Percentiles rank a stretch among this genome's conserved stretches.
Conservation (phyloP, 1,284 basidiomycete species). For the Trametes pubescens region DNA sequence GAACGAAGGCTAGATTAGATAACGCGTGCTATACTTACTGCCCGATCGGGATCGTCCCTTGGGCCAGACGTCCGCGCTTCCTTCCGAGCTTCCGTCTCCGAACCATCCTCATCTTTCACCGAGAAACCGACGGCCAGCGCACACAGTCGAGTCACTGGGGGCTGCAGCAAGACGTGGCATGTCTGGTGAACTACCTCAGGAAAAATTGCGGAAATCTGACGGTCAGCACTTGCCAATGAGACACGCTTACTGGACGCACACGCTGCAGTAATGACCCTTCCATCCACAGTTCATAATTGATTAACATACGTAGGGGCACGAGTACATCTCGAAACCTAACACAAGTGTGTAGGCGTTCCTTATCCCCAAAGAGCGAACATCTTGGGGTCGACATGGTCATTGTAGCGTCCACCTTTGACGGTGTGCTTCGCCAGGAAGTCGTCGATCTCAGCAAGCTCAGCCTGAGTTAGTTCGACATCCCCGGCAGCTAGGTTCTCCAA, state of each 20-base stretch:
- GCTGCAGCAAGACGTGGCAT: slow-evolving; percentile 3
- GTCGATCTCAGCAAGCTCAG: slow-evolving; percentile 50
- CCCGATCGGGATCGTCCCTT: slow-evolving; percentile 12
- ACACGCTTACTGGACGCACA: neutral
- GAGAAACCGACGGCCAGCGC: slow-evolving; percentile 19
- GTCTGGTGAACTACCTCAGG: neutral
- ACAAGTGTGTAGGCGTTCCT: neutral
- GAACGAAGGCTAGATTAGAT: slow-evolving; percentile 28
- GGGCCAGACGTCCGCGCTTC: slow-evolving; percentile 12
- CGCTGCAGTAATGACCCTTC: too few relatives aligned
- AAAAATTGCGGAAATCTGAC: neutral
- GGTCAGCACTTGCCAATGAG: neutral
- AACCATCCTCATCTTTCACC: slow-evolving; percentile 18
- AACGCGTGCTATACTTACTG: slow-evolving; percentile 4
- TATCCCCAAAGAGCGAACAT: slow-evolving; percentile 40
- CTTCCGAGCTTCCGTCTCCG: slow-evolving; percentile 15
- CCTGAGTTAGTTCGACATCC: slow-evolving; percentile 50
- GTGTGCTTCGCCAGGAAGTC: slow-evolving; percentile 37
- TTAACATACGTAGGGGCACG: neutral
- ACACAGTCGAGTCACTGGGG: neutral
- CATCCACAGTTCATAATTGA: neutral
- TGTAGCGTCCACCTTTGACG: slow-evolving; percentile 45
- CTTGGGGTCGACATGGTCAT: slow-evolving; percentile 34
- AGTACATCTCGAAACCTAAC: neutral
- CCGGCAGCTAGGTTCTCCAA: slow-evolving; percentile 55